A percentile compares a stretch with the other conserved stretches of the same genome.
Conservation (phyloP, 2,329 filamentous ascomycete species). For the Pseudogymnoascus sp. region DNA sequence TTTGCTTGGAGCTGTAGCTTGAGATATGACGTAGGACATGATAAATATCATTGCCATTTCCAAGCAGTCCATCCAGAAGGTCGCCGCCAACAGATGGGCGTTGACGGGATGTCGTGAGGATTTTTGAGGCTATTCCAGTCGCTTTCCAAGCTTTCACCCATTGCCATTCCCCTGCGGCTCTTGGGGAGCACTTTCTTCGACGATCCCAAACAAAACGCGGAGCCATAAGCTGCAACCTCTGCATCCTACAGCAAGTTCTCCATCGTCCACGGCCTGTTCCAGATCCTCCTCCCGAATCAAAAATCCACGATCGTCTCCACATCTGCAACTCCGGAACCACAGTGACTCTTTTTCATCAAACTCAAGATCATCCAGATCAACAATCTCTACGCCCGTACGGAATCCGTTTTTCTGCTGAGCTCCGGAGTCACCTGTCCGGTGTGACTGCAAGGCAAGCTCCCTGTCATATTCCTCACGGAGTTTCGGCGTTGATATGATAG, state of each 20-base stretch:
- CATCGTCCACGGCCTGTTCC: constrained; percentile 47
- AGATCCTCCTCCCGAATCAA: constrained; percentile 51
- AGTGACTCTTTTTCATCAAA: constrained; percentile 40
- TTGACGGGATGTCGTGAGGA: constrained; percentile 82
- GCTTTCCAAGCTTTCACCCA: constrained; percentile 33
- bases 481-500: constrained; percentile 42
- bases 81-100: constrained; percentile 40
- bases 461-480: constrained; percentile 47
- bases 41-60: background rate
- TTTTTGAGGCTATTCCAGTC: constrained; percentile 71
- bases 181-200: constrained; percentile 28
- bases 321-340: constrained; percentile 54
- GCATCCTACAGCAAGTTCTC: constrained; percentile 57
- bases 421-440: constrained; percentile 17
- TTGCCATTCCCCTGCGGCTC: background rate
- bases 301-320: constrained; percentile 55
- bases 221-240: constrained; percentile 60
- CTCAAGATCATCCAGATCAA: constrained; percentile 57
- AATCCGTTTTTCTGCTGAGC: constrained; percentile 28
- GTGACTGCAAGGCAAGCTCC: constrained; percentile 31
- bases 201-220: constrained; percentile 53
- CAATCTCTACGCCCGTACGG: constrained; percentile 52
- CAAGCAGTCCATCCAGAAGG: background rate
- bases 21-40: background rate
- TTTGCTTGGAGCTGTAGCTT: background rate